Percentiles rank a stretch among this genome's conserved stretches.
Evolutionary conservation across 2,329 filamentous ascomycete genomes (phyloP).

Genomic region (Torrubiellomyces zombiae): DNA sequence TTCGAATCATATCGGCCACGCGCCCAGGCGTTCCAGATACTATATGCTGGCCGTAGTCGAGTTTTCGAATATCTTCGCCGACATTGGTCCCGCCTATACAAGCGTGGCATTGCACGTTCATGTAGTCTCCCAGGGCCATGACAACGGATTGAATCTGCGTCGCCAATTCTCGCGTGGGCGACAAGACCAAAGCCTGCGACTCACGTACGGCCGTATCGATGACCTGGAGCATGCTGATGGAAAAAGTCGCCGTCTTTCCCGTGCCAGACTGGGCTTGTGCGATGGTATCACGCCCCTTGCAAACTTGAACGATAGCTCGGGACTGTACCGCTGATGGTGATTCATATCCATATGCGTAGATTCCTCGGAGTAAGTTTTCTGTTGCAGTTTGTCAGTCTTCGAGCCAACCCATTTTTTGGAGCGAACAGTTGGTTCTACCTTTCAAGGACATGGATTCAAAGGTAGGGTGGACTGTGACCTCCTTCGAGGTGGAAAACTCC

Average conservation of each 20-base stretch:
- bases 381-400: neutral
- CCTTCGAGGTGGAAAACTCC: constrained; percentile 96
- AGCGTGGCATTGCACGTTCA: constrained; percentile 98
- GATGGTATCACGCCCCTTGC: constrained; percentile 97
- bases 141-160: constrained; percentile 98
- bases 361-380: constrained; percentile 89
- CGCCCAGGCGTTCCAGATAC: constrained; percentile 95
- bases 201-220: constrained; percentile 88
- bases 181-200: constrained; percentile 87
- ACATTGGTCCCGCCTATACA: constrained; percentile 98
- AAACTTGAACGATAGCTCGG: constrained; percentile 94
- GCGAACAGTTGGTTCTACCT: constrained; percentile 27
- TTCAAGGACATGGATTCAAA: constrained; percentile 96
- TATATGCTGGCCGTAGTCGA: constrained; percentile 94
- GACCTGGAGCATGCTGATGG: constrained; percentile 88
- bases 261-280: constrained; percentile 95
- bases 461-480: constrained; percentile 86
- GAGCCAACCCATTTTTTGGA: too few species aligned
- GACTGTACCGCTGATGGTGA: constrained; percentile 96
- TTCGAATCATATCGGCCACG: constrained; percentile 52
- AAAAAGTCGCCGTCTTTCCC: constrained; percentile 92
- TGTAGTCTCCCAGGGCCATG: constrained; percentile 99
- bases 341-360: constrained; percentile 98
- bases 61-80: constrained; percentile 91
- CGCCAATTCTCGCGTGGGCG: constrained; percentile 87